Base-by-base conservation (phyloP, 1,139 yeast species). In the Hanseniaspora uvarum region DNA sequence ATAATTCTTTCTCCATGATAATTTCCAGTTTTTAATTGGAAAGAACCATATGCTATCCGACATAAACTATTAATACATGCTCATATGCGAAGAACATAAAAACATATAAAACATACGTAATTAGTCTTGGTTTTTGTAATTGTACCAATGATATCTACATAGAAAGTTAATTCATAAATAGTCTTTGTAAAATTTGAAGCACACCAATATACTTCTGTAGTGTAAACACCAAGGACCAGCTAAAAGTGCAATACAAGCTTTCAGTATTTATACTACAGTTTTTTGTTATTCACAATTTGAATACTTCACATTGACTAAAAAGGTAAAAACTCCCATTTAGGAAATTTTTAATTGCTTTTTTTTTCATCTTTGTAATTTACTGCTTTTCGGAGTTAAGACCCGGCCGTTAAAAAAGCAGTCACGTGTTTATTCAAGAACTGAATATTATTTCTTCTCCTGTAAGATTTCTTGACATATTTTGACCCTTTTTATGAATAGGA, bases 31-130 rank as follows among this genome's bases (percentile, higher is more conserved):
- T 21, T n/a, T 1, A 40, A 24, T 7, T 14, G 24, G 12, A 39
- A 11, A 41, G 19, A 18, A 8, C 23, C 46, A 28, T 31, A 44
- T 44, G 46, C 37, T 44, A 31, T 21, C 21, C 24, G 46, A 44
- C 18, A 31, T 44, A 23, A 19, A 16, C 19, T 39, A 30, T 44
- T 49, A 40, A 49, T 41, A 34, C 41, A 43, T 33, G 53, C 34
- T 49, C 53, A 49, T 49, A 49, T 49, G 53, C 43, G 47, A 49
- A 49, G 53, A 24, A 41, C 46, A 39, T 36, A 41, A 40, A 49
- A 41, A 49, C 47, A 49, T 49, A 49, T 41, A 49, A 49, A 41
- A 49, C 53, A 41, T 49, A 49, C 53, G 47, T 49, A 49, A 49
- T 40, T 36, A 41, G 47, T 16, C 53, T 34, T 49, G 53, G 53